A percentile compares a stretch with the other conserved stretches of the same genome.
Evolutionary conservation across 2,329 filamentous ascomycete species (phyloP).

Genomic region (Paecilomyces sp.): DNA sequence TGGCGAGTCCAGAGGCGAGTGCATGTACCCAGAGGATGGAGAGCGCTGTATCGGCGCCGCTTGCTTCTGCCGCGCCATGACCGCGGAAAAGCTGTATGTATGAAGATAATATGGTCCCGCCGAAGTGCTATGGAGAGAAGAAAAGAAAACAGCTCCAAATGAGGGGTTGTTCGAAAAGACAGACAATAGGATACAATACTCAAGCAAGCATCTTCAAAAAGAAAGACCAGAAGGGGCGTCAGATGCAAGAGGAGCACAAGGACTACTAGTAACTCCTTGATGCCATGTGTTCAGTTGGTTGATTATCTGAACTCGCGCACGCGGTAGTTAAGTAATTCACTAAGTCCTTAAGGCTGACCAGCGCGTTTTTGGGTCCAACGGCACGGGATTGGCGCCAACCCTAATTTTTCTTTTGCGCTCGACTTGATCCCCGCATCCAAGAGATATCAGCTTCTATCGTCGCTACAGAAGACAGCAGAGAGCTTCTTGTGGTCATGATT

Average conservation of each 20-base stretch:
- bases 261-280: not conserved
- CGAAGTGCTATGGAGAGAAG: not conserved
- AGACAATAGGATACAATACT: not conserved
- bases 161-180: not conserved
- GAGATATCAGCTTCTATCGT: not conserved
- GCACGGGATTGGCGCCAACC: not conserved
- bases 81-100: not conserved
- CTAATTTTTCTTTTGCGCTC: not conserved
- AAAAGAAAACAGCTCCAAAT: not conserved
- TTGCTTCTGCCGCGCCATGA: slow-evolving; percentile 69
- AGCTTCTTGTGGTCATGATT: not conserved
- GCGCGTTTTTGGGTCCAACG: not conserved
- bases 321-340: not conserved
- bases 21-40: slow-evolving; percentile 59
- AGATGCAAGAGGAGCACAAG: not conserved
- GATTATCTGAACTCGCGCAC: not conserved
- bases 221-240: not conserved
- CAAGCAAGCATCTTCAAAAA: not conserved
- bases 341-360: not conserved
- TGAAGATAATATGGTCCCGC: not conserved
- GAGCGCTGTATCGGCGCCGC: slow-evolving; percentile 57
- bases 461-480: not conserved
- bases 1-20: slow-evolving; percentile 23
- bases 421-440: not conserved
- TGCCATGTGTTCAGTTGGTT: slow-evolving; percentile 6